A percentile compares a stretch with the other conserved stretches of the same genome.
Evolutionary conservation across 2,329 filamentous ascomycete genomes (phyloP).

Genomic region (Ceratocystis lukuohia): DNA sequence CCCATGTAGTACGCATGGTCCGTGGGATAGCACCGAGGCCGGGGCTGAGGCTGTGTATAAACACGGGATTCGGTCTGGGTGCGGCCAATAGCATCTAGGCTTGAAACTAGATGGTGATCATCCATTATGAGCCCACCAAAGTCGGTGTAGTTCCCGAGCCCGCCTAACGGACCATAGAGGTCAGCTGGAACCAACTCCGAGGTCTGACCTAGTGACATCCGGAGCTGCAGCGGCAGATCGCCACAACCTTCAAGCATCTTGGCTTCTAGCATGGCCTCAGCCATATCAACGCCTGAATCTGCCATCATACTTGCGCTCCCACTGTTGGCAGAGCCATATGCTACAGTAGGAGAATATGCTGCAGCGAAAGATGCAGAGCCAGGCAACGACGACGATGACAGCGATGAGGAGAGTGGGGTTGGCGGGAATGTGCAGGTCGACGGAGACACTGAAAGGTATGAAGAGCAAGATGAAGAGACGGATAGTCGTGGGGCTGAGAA

Average conservation of each 20-base stretch:
- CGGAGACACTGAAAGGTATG: background rate
- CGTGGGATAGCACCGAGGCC: no score
- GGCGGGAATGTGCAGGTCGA: slow-evolving; percentile 23
- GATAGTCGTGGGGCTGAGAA: background rate
- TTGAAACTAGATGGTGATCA: no score
- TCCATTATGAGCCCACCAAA: no score
- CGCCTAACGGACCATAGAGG: no score
- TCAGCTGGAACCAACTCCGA: no score
- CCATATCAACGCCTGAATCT: background rate
- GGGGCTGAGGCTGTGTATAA: no score
- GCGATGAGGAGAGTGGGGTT: background rate
- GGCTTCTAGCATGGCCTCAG: background rate
- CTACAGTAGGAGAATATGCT: background rate
- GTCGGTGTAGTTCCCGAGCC: no score
- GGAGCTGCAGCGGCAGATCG: background rate
- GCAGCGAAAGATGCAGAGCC: background rate
- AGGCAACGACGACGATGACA: background rate
- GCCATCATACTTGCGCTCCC: background rate
- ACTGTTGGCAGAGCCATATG: background rate
- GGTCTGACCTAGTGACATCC: background rate
- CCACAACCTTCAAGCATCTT: background rate
- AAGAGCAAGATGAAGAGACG: background rate
- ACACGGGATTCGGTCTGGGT: no score
- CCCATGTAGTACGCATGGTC: no score
- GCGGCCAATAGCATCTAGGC: no score